Conservation (phyloP, 768 basidiomycete genomes). For the Leucocoprinus birnbaumii region DNA sequence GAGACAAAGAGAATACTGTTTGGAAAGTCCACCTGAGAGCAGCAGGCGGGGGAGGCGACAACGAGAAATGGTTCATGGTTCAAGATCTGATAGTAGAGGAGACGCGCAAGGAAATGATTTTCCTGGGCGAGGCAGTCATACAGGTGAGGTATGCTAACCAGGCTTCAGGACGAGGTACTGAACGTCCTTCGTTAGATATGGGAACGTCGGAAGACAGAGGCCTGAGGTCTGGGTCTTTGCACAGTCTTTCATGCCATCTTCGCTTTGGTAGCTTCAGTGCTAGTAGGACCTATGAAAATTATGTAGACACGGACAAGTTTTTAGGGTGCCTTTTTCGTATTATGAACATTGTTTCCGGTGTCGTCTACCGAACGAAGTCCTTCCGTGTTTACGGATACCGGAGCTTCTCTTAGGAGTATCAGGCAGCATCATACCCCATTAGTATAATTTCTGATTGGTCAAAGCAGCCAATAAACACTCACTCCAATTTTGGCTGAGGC, state of each 20-base stretch:
- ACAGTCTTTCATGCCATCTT: too few relatives aligned
- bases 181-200: slow-evolving; percentile 45
- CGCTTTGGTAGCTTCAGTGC: too few relatives aligned
- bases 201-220: slow-evolving; percentile 43
- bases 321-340: neutral
- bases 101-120: slow-evolving; percentile 96
- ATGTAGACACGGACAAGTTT: slow-evolving; percentile 17
- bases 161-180: slow-evolving; percentile 8
- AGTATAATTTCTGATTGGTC: neutral
- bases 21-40: slow-evolving; percentile 91
- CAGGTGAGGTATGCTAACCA: slow-evolving; percentile 53
- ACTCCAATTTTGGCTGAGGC: slow-evolving; percentile 19
- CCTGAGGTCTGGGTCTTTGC: too few relatives aligned
- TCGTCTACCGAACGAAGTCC: neutral
- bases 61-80: slow-evolving; percentile 94
- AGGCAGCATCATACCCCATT: slow-evolving; percentile 10
- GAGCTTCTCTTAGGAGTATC: slow-evolving; percentile 11
- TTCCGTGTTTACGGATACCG: neutral
- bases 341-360: neutral
- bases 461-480: slow-evolving; percentile 7
- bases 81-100: slow-evolving; percentile 97
- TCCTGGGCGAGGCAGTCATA: slow-evolving; percentile 92
- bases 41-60: slow-evolving; percentile 71
- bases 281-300: slow-evolving; percentile 2
- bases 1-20: slow-evolving; percentile 85